These are phyloP conservation scores for Tetragonia tetragonoides DNA, from an alignment of 148 eudicot species.

Conservation along the genomic window DNA sequence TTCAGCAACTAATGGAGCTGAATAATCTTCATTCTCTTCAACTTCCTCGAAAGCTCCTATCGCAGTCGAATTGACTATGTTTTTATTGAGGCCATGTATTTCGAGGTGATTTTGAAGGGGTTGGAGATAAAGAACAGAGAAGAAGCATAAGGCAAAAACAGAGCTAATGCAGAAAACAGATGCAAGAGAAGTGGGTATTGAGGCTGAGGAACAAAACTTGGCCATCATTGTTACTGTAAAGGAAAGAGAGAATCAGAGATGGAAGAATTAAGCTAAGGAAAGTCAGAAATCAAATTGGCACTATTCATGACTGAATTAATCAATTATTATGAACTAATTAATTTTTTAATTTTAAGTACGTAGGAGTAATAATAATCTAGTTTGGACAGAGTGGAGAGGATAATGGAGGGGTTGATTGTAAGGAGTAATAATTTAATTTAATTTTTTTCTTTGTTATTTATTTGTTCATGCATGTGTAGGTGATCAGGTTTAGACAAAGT, in stretches of 20 bases:
- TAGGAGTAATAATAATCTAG: not conserved
- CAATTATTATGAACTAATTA: no score
- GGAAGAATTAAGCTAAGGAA: not conserved
- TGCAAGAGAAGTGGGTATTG: slow-evolving; percentile 18
- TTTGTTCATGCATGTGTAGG: not conserved
- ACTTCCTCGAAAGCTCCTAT: not conserved
- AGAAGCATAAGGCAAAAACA: slow-evolving; percentile 17
- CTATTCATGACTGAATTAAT: no score
- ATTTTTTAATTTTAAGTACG: not conserved
- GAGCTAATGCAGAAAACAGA: slow-evolving; percentile 13
- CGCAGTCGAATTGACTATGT: not conserved
- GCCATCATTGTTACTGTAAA: slow-evolving; percentile 4
- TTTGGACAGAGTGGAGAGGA: slow-evolving; percentile 15
- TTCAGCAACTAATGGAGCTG: not conserved
- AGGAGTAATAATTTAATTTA: not conserved
- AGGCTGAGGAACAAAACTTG: slow-evolving; percentile 29
- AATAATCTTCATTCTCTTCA: not conserved
- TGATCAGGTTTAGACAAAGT: not conserved
- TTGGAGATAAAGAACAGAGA: slow-evolving; percentile 8
- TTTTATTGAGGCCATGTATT: not conserved
- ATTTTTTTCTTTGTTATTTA: not conserved
- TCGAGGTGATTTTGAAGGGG: not conserved
- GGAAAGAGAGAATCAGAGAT: not conserved
- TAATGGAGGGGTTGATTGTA: not conserved
- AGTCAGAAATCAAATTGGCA: not conserved